A percentile compares a stretch with the other conserved stretches of the same genome.
Conservation (phyloP, 2,329 filamentous ascomycete genomes). For the Epichloe coenophiala region DNA sequence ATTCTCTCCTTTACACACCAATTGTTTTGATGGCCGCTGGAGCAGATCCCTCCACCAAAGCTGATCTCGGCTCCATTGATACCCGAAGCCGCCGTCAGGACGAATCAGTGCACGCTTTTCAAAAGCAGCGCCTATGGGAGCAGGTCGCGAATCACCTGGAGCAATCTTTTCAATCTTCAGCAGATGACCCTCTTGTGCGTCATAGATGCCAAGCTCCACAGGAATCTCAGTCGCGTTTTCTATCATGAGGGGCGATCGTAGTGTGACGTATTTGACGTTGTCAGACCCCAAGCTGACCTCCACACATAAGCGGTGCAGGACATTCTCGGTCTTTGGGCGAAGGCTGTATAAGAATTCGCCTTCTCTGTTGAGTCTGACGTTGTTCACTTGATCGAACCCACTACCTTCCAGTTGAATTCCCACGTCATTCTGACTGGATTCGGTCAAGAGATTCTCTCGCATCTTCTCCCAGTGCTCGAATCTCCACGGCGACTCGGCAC, state of each 20-base stretch:
- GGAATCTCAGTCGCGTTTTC: slow-evolving; percentile 97
- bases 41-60: slow-evolving; percentile 90
- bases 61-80: slow-evolving; percentile 81
- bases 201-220: slow-evolving; percentile 84
- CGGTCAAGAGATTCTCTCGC: slow-evolving; percentile 79
- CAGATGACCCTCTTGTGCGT: slow-evolving; percentile 72
- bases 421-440: slow-evolving; percentile 67
- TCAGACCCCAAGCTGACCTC: slow-evolving; percentile 84
- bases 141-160: slow-evolving; percentile 78
- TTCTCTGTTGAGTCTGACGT: slow-evolving; percentile 84
- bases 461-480: slow-evolving; percentile 97
- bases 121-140: slow-evolving; percentile 83
- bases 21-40: slow-evolving; percentile 68
- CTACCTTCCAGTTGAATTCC: slow-evolving; percentile 80
- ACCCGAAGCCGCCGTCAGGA: slow-evolving; percentile 92
- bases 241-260: slow-evolving; percentile 79
- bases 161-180: slow-evolving; percentile 97
- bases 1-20: slow-evolving; percentile 78
- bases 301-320: slow-evolving; percentile 80
- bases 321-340: slow-evolving; percentile 70
- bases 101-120: slow-evolving; percentile 79
- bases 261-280: slow-evolving; percentile 96
- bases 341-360: slow-evolving; percentile 85
- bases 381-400: slow-evolving; percentile 81
- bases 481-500: slow-evolving; percentile 84